phyloP scores from a whole-genome alignment of 768 basidiomycete genomes.

The Melanogaster broomeanus region DNA sequence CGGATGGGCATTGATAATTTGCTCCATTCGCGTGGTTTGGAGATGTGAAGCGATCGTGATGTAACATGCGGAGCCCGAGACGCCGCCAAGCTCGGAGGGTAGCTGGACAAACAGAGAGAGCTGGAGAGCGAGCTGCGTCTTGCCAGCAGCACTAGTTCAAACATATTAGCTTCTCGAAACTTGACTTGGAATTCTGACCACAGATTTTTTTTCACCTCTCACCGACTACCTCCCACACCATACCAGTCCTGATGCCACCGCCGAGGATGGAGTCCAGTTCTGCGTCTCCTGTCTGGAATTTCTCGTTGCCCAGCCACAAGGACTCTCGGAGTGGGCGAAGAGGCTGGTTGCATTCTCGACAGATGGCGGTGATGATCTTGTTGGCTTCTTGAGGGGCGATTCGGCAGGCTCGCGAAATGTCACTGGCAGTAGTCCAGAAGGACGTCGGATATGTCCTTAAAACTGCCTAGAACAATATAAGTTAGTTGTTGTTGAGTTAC shows the following conservation, averaged over 20 bases:
- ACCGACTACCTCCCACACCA: conserved; percentile 86
- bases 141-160: conserved; percentile 79
- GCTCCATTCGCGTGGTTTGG: conserved; percentile 65
- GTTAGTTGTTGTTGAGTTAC: conserved; percentile 2
- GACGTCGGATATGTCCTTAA: conserved; percentile 50
- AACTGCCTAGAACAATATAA: conserved; percentile 48
- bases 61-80: conserved; percentile 73
- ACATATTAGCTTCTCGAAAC: conserved; percentile 4
- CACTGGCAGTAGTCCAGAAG: conserved; percentile 48
- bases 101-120: conserved; percentile 79
- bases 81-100: conserved; percentile 53
- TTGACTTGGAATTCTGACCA: not conserved
- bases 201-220: conserved; percentile 64
- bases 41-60: conserved; percentile 72
- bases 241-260: conserved; percentile 77
- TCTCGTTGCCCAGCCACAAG: conserved; percentile 39
- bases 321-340: conserved; percentile 45
- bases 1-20: conserved; percentile 59
- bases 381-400: conserved; percentile 51
- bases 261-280: conserved; percentile 69
- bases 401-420: conserved; percentile 58
- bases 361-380: conserved; percentile 51
- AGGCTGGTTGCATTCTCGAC: conserved; percentile 40
- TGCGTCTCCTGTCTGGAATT: conserved; percentile 74
- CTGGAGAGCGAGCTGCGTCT: conserved; percentile 90